Conservation (phyloP, 2,329 filamentous ascomycete genomes). For the Lasiodiplodia theobromae region DNA sequence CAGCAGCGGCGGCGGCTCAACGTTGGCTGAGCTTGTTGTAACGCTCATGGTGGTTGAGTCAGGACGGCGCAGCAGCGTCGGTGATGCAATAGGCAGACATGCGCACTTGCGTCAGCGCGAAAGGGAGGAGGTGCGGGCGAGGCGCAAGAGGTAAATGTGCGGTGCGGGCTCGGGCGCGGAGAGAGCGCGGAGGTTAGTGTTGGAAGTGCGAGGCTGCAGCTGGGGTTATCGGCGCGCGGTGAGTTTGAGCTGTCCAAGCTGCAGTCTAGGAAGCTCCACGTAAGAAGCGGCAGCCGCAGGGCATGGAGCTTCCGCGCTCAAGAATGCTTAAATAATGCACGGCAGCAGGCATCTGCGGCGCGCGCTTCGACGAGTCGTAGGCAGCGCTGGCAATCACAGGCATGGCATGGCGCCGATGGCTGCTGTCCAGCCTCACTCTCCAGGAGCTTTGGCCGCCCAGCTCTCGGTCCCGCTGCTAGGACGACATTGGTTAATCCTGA, state of each 20-base stretch:
- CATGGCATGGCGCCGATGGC: constrained; percentile 18
- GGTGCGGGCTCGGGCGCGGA: constrained; percentile 3
- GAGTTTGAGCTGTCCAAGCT: constrained; percentile 18
- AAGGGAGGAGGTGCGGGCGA: not conserved
- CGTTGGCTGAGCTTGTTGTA: constrained; percentile 39
- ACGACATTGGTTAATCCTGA: constrained; percentile 10
- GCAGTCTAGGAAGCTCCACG: constrained; percentile 22
- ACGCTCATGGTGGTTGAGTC: constrained; percentile 46
- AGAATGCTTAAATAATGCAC: constrained; percentile 24
- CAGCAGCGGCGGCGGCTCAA: constrained; percentile 47
- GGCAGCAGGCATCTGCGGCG: constrained; percentile 14
- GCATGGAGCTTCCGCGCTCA: not conserved
- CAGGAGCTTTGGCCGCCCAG: constrained; percentile 15
- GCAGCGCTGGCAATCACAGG: constrained; percentile 18
- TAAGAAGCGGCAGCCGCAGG: constrained; percentile 19
- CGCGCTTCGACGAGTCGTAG: constrained; percentile 8
- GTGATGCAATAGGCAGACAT: constrained; percentile 9
- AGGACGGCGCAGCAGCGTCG: constrained; percentile 1
- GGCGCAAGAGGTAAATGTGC: constrained; percentile 9
- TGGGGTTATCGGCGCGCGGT: constrained; percentile 17
- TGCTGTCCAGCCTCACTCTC: constrained; percentile 23
- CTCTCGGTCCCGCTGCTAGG: not conserved
- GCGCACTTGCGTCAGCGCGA: constrained; percentile 11
- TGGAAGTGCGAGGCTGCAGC: constrained; percentile 21
- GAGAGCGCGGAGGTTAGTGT: not conserved